phyloP scores from a whole-genome alignment of 1,284 basidiomycete species.

The Cystobasidium pallidum region DNA sequence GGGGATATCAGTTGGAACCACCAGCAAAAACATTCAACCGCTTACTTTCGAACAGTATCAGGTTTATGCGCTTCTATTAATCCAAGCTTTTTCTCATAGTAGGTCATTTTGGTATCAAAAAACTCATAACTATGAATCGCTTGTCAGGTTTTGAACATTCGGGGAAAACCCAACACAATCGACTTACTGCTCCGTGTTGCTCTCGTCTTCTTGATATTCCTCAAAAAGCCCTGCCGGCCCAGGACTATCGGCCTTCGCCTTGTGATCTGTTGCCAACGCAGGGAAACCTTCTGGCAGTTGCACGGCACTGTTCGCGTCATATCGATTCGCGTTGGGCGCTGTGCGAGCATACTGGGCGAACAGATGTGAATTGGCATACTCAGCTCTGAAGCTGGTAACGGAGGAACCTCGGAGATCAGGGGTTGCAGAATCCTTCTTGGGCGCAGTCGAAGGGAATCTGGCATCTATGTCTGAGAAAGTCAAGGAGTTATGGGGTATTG shows the following conservation, averaged over 20 bases:
- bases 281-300: slow-evolving; percentile 17
- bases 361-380: slow-evolving; percentile 7
- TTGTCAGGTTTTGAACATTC: background rate
- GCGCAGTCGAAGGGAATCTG: slow-evolving; percentile 8
- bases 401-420: slow-evolving; percentile 20
- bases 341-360: background rate
- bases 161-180: no score
- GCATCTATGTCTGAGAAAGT: background rate
- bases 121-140: slow-evolving; percentile 7
- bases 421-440: slow-evolving; percentile 19
- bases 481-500: background rate
- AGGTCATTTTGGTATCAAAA: slow-evolving; percentile 27
- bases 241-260: background rate
- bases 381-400: background rate
- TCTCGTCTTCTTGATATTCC: background rate
- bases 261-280: background rate
- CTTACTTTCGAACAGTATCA: slow-evolving; percentile 6
- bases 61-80: slow-evolving; percentile 7
- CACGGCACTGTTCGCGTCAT: background rate
- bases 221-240: slow-evolving; percentile 8
- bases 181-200: background rate
- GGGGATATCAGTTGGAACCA: background rate
- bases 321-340: background rate
- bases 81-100: slow-evolving; percentile 32
- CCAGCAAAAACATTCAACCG: background rate